Evolutionary conservation across 2,329 filamentous ascomycete species (phyloP).

Genomic region (Teratosphaeria epicoccoides): DNA sequence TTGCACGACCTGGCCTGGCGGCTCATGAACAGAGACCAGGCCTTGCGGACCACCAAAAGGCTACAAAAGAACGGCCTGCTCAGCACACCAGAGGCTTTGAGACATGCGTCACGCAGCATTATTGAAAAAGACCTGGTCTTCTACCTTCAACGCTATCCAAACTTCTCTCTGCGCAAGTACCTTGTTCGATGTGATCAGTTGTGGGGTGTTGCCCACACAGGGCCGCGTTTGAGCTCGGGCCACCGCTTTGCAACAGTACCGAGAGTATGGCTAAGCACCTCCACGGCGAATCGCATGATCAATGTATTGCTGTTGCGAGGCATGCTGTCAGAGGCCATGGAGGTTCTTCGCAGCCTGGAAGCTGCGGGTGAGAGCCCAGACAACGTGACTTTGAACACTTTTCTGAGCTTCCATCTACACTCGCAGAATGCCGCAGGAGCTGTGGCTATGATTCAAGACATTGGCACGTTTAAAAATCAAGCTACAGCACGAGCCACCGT

Average conservation of each 20-base stretch:
- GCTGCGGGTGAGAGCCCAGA: slow-evolving; percentile 7
- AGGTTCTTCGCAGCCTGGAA: slow-evolving; percentile 11
- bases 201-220: not conserved
- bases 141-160: slow-evolving; percentile 6
- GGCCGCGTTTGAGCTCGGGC: not conserved
- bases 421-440: slow-evolving; percentile 11
- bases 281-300: slow-evolving; percentile 15
- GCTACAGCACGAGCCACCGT: slow-evolving; percentile 1
- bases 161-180: slow-evolving; percentile 9
- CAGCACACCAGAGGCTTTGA: slow-evolving; percentile 4
- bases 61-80: slow-evolving; percentile 20
- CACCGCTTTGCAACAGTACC: not conserved
- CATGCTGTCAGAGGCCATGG: slow-evolving; percentile 11
- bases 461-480: not conserved
- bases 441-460: slow-evolving; percentile 8
- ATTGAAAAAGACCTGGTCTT: slow-evolving; percentile 8
- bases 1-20: slow-evolving; percentile 16
- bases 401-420: slow-evolving; percentile 13
- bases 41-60: slow-evolving; percentile 4
- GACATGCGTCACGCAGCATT: slow-evolving; percentile 5
- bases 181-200: slow-evolving; percentile 11
- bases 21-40: slow-evolving; percentile 5
- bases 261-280: slow-evolving; percentile 15
- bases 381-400: slow-evolving; percentile 15
- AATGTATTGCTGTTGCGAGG: slow-evolving; percentile 14